These are phyloP conservation scores for Saitoella complicata DNA, from an alignment of 805 yeast species.

Conservation along the genomic window DNA sequence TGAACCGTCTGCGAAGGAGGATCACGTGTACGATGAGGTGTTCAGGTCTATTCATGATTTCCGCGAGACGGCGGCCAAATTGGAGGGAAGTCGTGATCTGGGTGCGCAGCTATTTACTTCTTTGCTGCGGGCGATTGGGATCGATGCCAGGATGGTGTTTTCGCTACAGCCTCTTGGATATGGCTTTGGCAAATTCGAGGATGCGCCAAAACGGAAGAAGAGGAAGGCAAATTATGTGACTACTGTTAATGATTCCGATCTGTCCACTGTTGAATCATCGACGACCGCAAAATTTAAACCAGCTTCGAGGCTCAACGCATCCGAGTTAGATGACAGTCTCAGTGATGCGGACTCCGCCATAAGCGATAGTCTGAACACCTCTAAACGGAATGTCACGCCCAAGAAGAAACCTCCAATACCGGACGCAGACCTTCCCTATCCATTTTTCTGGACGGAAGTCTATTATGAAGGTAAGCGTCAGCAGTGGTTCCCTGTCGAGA, in stretches of 20 bases:
- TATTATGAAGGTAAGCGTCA: conserved; percentile 55
- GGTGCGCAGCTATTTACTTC: conserved; percentile 81
- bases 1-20: conserved; percentile 23
- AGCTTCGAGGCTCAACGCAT: background rate
- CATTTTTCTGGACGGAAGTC: conserved; percentile 86
- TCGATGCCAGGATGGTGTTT: conserved; percentile 58
- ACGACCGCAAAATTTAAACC: background rate
- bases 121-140: conserved; percentile 49
- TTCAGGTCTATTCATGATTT: conserved; percentile 3
- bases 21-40: conserved; percentile 27
- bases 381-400: too few species aligned
- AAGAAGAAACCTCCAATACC: too few species aligned
- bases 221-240: too few species aligned
- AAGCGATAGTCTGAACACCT: too few species aligned
- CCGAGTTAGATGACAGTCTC: too few species aligned
- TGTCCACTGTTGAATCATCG: background rate
- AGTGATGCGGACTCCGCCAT: too few species aligned
- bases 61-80: conserved; percentile 4
- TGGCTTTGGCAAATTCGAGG: conserved; percentile 22
- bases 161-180: conserved; percentile 88
- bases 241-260: too few species aligned
- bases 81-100: conserved; percentile 53
- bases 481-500: conserved; percentile 78
- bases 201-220: conserved; percentile 2
- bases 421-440: conserved; percentile 28